Conservation (phyloP, 179 eudicot species). For the Camellia oleifera region DNA sequence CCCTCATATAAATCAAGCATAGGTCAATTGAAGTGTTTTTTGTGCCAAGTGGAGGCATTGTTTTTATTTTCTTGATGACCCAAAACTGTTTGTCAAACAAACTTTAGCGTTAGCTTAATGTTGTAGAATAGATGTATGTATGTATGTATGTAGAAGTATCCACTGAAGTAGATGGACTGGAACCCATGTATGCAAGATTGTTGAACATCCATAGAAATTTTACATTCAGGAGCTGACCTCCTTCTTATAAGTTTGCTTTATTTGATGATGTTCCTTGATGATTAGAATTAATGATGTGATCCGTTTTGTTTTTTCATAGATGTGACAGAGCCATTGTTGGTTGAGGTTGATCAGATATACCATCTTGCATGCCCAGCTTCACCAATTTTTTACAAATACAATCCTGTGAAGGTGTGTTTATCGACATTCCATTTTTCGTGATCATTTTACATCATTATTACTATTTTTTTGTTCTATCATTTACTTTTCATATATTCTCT, state of each 20-base stretch:
- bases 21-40: not conserved
- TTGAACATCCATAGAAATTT: not conserved
- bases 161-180: not conserved
- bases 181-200: not conserved
- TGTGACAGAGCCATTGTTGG: conserved; percentile 78
- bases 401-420: conserved; percentile 77
- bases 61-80: not conserved
- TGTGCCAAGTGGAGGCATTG: not conserved
- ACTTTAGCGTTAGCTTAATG: not conserved
- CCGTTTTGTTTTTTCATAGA: conserved; percentile 44
- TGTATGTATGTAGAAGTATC: not conserved
- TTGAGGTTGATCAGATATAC: conserved; percentile 95
- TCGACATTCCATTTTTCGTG: not conserved
- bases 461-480: not conserved
- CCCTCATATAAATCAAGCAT: not conserved
- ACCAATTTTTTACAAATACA: conserved; percentile 92
- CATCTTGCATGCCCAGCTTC: conserved; percentile 99
- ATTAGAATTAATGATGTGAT: not conserved
- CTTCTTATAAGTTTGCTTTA: not conserved
- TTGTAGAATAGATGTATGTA: not conserved
- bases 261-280: not conserved
- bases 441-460: not conserved
- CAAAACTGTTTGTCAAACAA: not conserved
- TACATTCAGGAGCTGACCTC: not conserved
- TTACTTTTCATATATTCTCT: not conserved